These are phyloP conservation scores for Arthrobotrys sinensis DNA, from an alignment of 2,329 filamentous ascomycete species.

Conservation along the genomic window DNA sequence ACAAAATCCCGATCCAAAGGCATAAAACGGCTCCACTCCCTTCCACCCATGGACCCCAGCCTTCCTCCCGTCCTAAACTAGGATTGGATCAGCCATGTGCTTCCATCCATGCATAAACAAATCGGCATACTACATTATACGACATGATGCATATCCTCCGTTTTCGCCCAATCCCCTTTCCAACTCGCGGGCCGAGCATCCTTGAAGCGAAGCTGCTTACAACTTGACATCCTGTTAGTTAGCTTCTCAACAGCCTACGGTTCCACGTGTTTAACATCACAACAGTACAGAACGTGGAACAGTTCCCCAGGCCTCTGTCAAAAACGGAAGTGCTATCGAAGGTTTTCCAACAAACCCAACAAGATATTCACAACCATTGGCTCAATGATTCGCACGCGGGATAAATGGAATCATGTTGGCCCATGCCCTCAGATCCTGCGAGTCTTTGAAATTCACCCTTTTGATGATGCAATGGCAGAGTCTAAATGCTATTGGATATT, in stretches of 20 bases:
- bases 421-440: background rate
- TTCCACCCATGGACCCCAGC: background rate
- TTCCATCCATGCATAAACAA: slow-evolving; percentile 34
- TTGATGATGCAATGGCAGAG: background rate
- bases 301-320: background rate
- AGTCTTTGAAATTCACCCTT: background rate
- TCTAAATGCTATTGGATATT: background rate
- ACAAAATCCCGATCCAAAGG: slow-evolving; percentile 2
- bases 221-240: background rate
- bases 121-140: slow-evolving; percentile 51
- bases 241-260: slow-evolving; percentile 8
- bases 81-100: slow-evolving; percentile 19
- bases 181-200: slow-evolving; percentile 16
- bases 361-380: slow-evolving; percentile 5
- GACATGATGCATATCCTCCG: slow-evolving; percentile 37
- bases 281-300: slow-evolving; percentile 29
- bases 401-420: background rate
- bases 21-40: background rate
- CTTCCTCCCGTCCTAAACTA: slow-evolving; percentile 19
- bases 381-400: background rate
- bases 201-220: slow-evolving; percentile 19
- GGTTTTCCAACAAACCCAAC: slow-evolving; percentile 47
- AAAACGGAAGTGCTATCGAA: slow-evolving; percentile 25
- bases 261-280: slow-evolving; percentile 58
- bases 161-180: slow-evolving; percentile 17